Percentiles rank a stretch among this genome's conserved stretches.
These are phyloP conservation scores for Penicillium crustosum DNA, from an alignment of 2,329 filamentous ascomycete species.

Conservation along the genomic window DNA sequence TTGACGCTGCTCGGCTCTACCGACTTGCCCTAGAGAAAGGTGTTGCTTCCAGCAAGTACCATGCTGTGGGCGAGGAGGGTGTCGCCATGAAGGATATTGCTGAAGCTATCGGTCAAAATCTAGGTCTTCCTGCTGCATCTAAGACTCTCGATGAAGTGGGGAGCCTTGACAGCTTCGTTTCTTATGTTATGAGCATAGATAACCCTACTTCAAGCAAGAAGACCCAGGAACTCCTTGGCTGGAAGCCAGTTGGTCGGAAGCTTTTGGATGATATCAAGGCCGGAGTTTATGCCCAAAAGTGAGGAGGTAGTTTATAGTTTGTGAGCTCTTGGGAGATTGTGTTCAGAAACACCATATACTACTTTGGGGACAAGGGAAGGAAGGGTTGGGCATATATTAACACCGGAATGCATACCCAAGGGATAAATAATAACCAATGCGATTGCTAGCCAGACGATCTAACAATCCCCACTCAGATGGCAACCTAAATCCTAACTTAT, in stretches of 20 bases:
- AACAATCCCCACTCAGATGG: not conserved
- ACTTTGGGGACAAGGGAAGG: too few relatives aligned
- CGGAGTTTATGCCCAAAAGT: constrained; percentile 21
- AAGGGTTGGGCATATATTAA: not conserved
- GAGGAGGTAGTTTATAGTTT: not conserved
- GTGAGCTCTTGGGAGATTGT: not conserved
- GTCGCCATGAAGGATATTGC: constrained; percentile 40
- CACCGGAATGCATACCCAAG: not conserved
- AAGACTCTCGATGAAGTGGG: constrained; percentile 30
- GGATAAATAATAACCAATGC: not conserved
- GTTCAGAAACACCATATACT: not conserved
- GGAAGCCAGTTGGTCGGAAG: constrained; percentile 28
- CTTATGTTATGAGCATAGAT: constrained; percentile 23
- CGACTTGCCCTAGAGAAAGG: constrained; percentile 44
- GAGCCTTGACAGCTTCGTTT: constrained; percentile 34
- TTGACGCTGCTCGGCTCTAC: constrained; percentile 42
- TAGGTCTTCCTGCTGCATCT: constrained; percentile 35
- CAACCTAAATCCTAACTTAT: not conserved
- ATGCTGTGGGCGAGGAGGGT: constrained; percentile 40
- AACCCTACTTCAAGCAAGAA: constrained; percentile 39
- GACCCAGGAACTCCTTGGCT: constrained; percentile 40
- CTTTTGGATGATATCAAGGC: constrained; percentile 34
- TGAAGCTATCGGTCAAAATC: constrained; percentile 34
- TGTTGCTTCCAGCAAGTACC: constrained; percentile 35
- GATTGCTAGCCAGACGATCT: not conserved